Evolutionary conservation across 2,329 filamentous ascomycete genomes (phyloP), one percentile per base, ranked within the genome.

Genomic region (Penicillium crustosum): DNA sequence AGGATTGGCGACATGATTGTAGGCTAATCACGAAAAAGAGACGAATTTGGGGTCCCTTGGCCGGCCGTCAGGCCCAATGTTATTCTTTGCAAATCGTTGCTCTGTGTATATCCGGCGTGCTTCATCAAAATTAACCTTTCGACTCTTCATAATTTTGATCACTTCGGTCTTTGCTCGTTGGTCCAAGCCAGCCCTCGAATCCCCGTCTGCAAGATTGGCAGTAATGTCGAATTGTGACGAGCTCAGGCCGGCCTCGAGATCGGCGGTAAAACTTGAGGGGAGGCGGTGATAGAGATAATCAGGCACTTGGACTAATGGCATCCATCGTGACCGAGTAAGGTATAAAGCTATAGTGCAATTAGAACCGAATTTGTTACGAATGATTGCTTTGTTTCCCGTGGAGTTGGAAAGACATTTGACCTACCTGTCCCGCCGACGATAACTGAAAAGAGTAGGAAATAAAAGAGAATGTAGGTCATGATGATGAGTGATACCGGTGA

Each of bases 1-100:
- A 50, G 6, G 21, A 49, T 12, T 25, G 25, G 19, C 38, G 49
- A 39, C 42, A 49, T 29, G 17, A 27, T 31, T 39, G 31, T 29
- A 23, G 51, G 53, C 29, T 33, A 31, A 42, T 82, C 71, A 89
- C 59, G 88, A 90, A 77, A 97, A 97, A 72, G 90, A 95, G 59
- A 97, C 92, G 72, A 96, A 96, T 80, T 97, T 97, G 61, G 93
- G 92, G 79, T 97, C 93, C 72, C 87, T 84, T 61, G 94, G 94
- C 67, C 88, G 79, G 5, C 94, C 94, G 75, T 99, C 94, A 6
- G 89, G 83, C 1, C 88, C 91, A 72, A 99, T 97, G 51, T 90
- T 90, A 69, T 96, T 91, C 72, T 87, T 91, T 72, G 86, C 86
- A 78, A 99, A 96, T 57, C 87, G 82, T 68, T 89, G 86, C 78